Base-by-base conservation (phyloP, 768 basidiomycete species). In the Pleurotus cornucopiae region DNA sequence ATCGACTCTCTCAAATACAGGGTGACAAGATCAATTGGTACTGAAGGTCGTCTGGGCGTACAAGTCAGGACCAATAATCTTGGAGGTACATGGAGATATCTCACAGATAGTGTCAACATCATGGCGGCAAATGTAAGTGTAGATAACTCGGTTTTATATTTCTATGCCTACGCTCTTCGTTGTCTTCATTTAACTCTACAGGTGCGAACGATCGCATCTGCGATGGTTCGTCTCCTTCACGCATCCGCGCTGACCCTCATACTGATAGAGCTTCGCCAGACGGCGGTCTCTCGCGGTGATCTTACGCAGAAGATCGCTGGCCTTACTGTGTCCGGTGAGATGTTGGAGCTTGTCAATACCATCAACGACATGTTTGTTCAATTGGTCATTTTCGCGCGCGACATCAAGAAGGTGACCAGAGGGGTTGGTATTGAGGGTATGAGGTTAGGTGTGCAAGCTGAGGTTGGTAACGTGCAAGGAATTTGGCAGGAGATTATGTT, bases 401-500 rank as follows among this genome's bases (percentile, higher is more conserved):
- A 82, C 62, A 76, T 98, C 57, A 98, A 94, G 71, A 91, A 96
- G 66, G 96, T 98, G 54, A 96, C 96, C 1, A 77, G 93, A 37
- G 94, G 98, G 69, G 96, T 98, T 65, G 96, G 96, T 48, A 97
- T 94, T 9, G 94, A 98, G 65, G 96, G 96, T 13, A 97, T 20
- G 20, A 20, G 97, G 71, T 76, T 98, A 3, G 95, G 96, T 62
- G 96, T 96, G 0, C 95, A 96, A 66, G 96, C 96, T 4, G 92
- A 98, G 69, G 91, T 98, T 11, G 93, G 92, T 57, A 91, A 94
- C 55, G 90, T 98, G 5, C 93, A 97, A 66, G 96, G 96, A 37
- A 95, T 93, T 37, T 98, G 96, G 96, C 91, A 94, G 64, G 94
- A 96, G 69, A 98, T 98, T 68, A 97, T 94, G 90, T 94, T 67